Base-by-base conservation (phyloP, 2,329 filamentous ascomycete species). In the Stachybotrys echinatus region DNA sequence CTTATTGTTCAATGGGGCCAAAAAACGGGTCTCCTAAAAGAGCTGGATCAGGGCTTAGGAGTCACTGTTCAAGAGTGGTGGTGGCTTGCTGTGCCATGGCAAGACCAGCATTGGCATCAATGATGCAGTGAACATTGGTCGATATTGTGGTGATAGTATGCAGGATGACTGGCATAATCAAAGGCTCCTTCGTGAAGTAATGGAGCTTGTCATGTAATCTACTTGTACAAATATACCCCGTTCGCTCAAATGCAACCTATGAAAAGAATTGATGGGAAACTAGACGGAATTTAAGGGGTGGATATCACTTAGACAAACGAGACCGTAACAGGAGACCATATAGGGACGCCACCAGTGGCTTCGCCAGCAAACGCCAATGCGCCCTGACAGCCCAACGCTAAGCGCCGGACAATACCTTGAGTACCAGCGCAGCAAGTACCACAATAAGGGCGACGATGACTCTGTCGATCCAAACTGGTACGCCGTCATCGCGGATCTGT, bases 381-480 rank as follows among this genome's bases (percentile, higher is more conserved):
- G 27, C 27, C 27, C 27, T 34, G 14, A 8, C 27, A 34, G 3
- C 10, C 27, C 27, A 34, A 14, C 3, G 27, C 27, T 34, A 34
- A 34, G 61, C 49, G 39, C 61, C 68, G 42, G 71, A 61, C 17
- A 80, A 56, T 23, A 83, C 71, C 60, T 81, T 84, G 50, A 81
- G 52, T 20, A 96, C 72, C 74, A 95, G 81, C 20, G 88, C 81
- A 4, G 84, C 72, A 19, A 96, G 71, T 22, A 88, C 74, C 14
- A 89, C 76, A 1, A 89, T 73, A 18, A 96, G 69, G 6, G 82
- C 85, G 20, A 85, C 81, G 56, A 96, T 96, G 37, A 85, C 80
- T 54, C 88, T 82, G 66, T 96, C 92, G 18, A 96, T 75, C 87
- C 89, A 95, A 12, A 83, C 70, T 2, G 85, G 80, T 17, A 88